These are phyloP conservation scores for Debaryomyces singareniensis DNA, from an alignment of 1,139 yeast species.

Conservation along the genomic window DNA sequence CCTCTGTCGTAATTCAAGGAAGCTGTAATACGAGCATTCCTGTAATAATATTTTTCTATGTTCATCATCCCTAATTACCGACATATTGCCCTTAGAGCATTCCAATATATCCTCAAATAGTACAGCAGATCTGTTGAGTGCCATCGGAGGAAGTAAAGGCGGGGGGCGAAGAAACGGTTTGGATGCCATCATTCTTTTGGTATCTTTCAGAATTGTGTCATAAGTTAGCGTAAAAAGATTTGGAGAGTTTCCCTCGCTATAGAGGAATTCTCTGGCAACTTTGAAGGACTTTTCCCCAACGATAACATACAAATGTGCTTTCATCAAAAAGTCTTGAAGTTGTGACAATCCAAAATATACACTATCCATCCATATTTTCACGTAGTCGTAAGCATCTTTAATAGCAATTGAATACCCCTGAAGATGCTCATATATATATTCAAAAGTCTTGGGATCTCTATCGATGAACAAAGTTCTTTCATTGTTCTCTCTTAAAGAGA, in stretches of 20 bases:
- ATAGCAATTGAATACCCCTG: conserved; percentile 71
- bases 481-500: conserved; percentile 26
- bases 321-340: conserved; percentile 43
- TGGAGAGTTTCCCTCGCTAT: conserved; percentile 60
- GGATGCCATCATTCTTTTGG: conserved; percentile 34
- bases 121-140: conserved; percentile 47
- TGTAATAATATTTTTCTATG: conserved; percentile 52
- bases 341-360: conserved; percentile 61
- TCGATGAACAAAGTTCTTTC: conserved; percentile 62
- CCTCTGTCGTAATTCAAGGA: conserved; percentile 67
- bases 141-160: conserved; percentile 54
- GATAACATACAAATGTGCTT: conserved; percentile 52
- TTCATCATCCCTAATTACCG: conserved; percentile 41
- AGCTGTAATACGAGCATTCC: conserved; percentile 76
- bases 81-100: conserved; percentile 48
- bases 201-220: conserved; percentile 39
- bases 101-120: conserved; percentile 57
- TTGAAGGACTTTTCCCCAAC: conserved; percentile 60
- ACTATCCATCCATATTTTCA: conserved; percentile 67
- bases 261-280: conserved; percentile 49
- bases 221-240: conserved; percentile 67
- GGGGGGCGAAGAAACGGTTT: conserved; percentile 65
- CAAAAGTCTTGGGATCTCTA: conserved; percentile 67
- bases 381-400: conserved; percentile 51
- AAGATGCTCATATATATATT: conserved; percentile 59